Evolutionary conservation across 176 grass and related monocot species (phyloP).

Genomic region (Elymus sibiricus): DNA sequence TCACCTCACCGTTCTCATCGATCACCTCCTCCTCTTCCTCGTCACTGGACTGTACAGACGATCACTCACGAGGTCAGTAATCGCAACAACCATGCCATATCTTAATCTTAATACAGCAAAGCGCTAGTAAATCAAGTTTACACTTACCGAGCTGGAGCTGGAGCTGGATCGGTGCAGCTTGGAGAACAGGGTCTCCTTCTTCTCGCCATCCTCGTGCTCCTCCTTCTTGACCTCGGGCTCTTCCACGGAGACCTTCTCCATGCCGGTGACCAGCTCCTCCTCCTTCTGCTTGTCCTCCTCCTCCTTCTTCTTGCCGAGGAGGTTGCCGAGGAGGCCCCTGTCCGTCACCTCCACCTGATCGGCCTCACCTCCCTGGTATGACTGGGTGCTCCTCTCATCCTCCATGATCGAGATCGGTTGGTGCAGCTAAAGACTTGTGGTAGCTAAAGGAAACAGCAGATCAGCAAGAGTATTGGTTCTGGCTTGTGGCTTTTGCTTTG

Average conservation of each 20-base stretch:
- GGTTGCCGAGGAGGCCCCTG: conserved; percentile 58
- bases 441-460: conserved; percentile 5
- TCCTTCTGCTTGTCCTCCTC: conserved; percentile 43
- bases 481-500: conserved; percentile 13
- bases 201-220: conserved; percentile 44
- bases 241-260: conserved; percentile 61
- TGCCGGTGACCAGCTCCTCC: conserved; percentile 33
- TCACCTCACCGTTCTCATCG: conserved; percentile 53
- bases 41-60: conserved; percentile 60
- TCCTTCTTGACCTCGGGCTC: conserved; percentile 39
- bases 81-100: background rate
- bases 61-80: background rate
- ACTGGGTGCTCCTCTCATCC: conserved; percentile 61
- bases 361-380: conserved; percentile 16
- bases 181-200: conserved; percentile 64
- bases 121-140: background rate
- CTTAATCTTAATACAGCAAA: background rate
- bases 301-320: conserved; percentile 59
- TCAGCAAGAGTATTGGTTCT: conserved; percentile 19
- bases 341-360: conserved; percentile 65
- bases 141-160: conserved; percentile 89
- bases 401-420: conserved; percentile 38
- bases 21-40: conserved; percentile 74
- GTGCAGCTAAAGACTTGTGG: background rate
- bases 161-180: conserved; percentile 81